Evolutionary conservation across 176 grass and related monocot species (phyloP), one percentile per base, ranked within the genome.

Genomic region (Zea luxurians): DNA sequence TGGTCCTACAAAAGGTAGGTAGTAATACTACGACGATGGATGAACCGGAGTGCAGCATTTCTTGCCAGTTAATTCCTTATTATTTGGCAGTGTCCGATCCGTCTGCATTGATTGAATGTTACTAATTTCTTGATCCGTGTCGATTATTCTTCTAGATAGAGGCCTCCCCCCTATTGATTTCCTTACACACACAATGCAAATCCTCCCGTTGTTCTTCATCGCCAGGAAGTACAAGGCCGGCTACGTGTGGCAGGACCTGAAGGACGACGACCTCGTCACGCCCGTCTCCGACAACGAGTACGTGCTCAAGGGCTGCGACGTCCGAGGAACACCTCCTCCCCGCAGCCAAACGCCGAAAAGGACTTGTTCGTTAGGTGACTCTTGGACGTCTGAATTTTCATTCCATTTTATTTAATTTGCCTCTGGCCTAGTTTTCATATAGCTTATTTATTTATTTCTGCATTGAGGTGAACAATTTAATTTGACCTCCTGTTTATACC

Each of bases 261-360:
- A 77, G 82, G 91, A 93, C 36, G 88, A 86, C 70, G 91, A 93
- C 64, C 91, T 93, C 48, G 78, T 93, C 61, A 88, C 88, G 7
- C 88, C 91, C 60, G 11, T 88, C 88, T 86, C 83, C 79, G 91
- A 88, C 77, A 83, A 76, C 76, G 88, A 93, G 75, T 93, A 83
- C 85, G 85, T 90, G 10, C 76, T 93, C 71, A 90, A 88, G 65
- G 91, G 88, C 80, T 90, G 76, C 73, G 83, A 93, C 78, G 74
- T 86, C 72, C 71, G 66, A 17, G 52, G 50, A 46, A 38, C 46
- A 44, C 74, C 78, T 53, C 74, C 78, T 52, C 60, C 61, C 34
- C 49, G 37, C 62, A 11, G 27, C 68, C 76, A 17, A 61, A 21
- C 11, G 68, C 35, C 78, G 13, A 36, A 0, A 9, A 48, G 20